Evolutionary conservation across 78 protist species (phyloP).

Genomic region (Dictyostelium intermedium): DNA sequence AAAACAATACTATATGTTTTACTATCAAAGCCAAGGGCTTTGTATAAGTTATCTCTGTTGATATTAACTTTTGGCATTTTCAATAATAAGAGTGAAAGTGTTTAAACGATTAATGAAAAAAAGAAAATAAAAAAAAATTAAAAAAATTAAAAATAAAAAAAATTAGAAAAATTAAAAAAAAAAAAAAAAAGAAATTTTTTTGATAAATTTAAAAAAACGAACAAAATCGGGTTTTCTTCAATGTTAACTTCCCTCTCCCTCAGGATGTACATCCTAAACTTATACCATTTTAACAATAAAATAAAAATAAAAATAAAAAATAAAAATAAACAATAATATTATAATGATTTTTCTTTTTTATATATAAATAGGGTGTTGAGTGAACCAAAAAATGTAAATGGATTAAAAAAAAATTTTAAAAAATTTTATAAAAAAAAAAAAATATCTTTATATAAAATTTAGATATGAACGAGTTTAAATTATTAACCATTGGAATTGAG

Average conservation of each 20-base stretch:
- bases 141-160: neutral
- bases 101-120: neutral
- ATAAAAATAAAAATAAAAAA: neutral
- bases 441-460: too few species aligned
- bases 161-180: neutral
- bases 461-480: neutral
- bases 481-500: neutral
- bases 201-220: neutral
- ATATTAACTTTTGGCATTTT: conserved; percentile 84
- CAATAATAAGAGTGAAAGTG: neutral
- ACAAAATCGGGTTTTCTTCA: neutral
- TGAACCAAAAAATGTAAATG: too few species aligned
- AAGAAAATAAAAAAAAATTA: neutral
- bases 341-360: too few species aligned
- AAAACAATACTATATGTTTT: conserved; percentile 37
- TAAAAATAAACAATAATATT: too few species aligned
- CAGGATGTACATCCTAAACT: too few species aligned
- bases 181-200: neutral
- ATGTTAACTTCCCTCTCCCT: too few species aligned
- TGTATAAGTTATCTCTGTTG: conserved; percentile 48
- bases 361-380: too few species aligned
- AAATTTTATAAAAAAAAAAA: too few species aligned
- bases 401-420: too few species aligned
- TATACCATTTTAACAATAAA: neutral
- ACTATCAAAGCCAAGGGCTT: conserved; percentile 25